Evolutionary conservation across 768 basidiomycete species (phyloP).

Genomic region (Tricholoma sp.): DNA sequence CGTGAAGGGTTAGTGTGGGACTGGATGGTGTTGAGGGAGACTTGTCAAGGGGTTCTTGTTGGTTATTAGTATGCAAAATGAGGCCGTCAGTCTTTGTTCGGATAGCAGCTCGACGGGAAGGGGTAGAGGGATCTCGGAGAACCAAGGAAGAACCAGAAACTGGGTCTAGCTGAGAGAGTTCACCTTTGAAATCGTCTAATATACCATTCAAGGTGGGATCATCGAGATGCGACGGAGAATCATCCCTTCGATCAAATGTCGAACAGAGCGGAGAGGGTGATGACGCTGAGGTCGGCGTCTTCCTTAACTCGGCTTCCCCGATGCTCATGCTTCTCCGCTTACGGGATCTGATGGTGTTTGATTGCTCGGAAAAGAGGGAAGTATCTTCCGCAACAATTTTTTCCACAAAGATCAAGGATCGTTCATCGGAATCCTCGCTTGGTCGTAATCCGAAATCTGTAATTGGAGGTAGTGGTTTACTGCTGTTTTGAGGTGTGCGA

Average conservation of each 20-base stretch:
- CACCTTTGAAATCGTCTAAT: conserved; percentile 68
- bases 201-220: conserved; percentile 53
- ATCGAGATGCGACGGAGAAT: conserved; percentile 21
- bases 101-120: conserved; percentile 38
- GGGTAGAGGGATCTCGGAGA: conserved; percentile 60
- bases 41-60: conserved; percentile 19
- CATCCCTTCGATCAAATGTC: conserved; percentile 18
- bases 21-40: conserved; percentile 11
- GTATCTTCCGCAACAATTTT: conserved; percentile 31
- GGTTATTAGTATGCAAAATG: conserved; percentile 18
- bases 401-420: conserved; percentile 55
- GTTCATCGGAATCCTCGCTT: conserved; percentile 44
- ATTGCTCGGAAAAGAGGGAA: conserved; percentile 15
- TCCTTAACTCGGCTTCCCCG: conserved; percentile 56
- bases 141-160: conserved; percentile 44
- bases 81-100: conserved; percentile 32
- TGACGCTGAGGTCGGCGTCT: conserved; percentile 31
- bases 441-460: conserved; percentile 30
- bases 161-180: conserved; percentile 63
- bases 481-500: conserved; percentile 28
- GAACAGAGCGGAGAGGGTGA: conserved; percentile 33
- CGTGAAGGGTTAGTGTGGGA: conserved; percentile 26
- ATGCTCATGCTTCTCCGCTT: conserved; percentile 75
- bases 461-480: conserved; percentile 67
- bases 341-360: conserved; percentile 21